Conservation (phyloP, 495 filamentous ascomycete species). For the Tuber indicum region DNA sequence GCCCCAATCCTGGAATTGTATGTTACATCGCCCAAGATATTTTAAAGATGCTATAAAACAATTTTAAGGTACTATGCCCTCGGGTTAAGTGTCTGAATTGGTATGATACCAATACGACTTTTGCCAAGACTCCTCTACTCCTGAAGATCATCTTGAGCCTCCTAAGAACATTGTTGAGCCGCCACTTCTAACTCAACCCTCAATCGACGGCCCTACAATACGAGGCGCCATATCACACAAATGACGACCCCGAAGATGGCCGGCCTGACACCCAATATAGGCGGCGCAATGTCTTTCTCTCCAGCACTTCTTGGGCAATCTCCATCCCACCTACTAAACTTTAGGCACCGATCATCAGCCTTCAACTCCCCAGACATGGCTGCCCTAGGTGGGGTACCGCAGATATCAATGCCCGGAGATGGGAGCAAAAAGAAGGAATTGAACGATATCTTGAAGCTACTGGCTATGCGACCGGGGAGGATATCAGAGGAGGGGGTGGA, state of each 20-base stretch:
- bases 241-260: constrained; percentile 39
- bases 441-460: constrained; percentile 35
- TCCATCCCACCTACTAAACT: constrained; percentile 27
- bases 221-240: neutral
- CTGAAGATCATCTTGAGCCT: neutral
- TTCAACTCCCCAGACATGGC: constrained; percentile 33
- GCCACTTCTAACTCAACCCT: neutral
- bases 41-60: neutral
- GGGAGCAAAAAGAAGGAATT: constrained; percentile 41
- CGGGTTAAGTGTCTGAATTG: neutral
- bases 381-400: constrained; percentile 14
- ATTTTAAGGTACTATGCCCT: neutral
- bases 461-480: constrained; percentile 39
- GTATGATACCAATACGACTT: neutral
- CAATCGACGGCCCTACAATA: neutral
- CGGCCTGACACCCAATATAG: constrained; percentile 31
- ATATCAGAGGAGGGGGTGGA: constrained; percentile 80
- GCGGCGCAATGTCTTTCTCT: constrained; percentile 33
- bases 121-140: neutral
- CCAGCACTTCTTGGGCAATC: constrained; percentile 38
- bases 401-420: constrained; percentile 21
- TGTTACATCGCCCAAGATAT: neutral
- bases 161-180: neutral
- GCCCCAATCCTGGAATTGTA: neutral
- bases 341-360: constrained; percentile 34